Percentiles rank a stretch among this genome's conserved stretches.
Conservation (phyloP, 2,329 filamentous ascomycete species). For the Sporothrix humicola region DNA sequence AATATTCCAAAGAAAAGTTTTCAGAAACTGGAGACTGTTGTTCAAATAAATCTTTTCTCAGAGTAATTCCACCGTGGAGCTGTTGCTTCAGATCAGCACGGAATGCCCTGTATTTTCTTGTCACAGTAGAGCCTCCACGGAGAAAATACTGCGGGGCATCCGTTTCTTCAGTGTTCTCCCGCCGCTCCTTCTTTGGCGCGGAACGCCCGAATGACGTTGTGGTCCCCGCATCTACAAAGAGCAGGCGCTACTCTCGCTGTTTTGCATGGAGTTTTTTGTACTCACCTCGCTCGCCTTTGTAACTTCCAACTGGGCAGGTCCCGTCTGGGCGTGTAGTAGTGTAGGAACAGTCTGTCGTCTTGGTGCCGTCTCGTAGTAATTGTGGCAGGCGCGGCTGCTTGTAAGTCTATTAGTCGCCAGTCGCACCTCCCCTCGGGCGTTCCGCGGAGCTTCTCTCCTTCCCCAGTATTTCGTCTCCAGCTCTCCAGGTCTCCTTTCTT, state of each 20-base stretch:
- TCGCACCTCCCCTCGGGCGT: conserved; percentile 25
- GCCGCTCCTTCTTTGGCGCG: background rate
- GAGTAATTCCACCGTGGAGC: no score
- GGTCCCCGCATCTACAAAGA: background rate
- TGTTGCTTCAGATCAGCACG: no score
- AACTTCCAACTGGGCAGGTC: conserved; percentile 11
- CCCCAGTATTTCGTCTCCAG: background rate
- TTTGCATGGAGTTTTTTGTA: background rate
- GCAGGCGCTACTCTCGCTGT: background rate
- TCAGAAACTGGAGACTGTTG: background rate
- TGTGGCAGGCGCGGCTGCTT: background rate
- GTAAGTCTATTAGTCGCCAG: background rate
- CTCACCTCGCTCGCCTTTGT: background rate
- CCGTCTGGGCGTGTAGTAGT: background rate
- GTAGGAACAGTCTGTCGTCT: no score
- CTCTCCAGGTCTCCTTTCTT: no score
- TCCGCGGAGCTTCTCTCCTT: conserved; percentile 16
- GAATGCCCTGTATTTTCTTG: no score
- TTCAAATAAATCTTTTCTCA: no score
- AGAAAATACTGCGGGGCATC: no score
- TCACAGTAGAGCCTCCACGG: no score
- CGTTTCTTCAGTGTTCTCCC: background rate
- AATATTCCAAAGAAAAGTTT: background rate
- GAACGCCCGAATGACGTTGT: conserved; percentile 26
- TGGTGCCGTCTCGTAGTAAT: no score